phyloP scores from a whole-genome alignment of 129 eudicot genomes.

The Artemisia tridentata region DNA sequence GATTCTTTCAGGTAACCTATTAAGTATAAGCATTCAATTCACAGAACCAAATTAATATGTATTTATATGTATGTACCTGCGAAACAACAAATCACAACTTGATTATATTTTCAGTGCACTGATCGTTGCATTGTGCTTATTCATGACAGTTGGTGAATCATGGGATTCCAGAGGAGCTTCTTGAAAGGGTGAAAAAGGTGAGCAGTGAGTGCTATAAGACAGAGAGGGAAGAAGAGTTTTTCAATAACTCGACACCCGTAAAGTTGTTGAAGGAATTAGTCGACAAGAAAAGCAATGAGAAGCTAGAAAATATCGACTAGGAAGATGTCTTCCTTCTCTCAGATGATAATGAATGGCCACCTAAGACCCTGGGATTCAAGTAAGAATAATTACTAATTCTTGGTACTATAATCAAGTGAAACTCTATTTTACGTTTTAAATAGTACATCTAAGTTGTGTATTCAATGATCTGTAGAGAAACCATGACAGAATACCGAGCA shows the following conservation, averaged over 20 bases:
- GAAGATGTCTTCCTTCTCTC: conserved; percentile 62
- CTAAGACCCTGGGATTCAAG: conserved; percentile 59
- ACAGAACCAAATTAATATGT: neutral
- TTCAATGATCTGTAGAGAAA: conserved; percentile 39
- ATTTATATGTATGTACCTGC: neutral
- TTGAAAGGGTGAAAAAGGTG: conserved; percentile 72
- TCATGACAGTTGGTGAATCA: conserved; percentile 52
- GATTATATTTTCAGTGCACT: too few relatives aligned
- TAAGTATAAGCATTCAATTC: neutral
- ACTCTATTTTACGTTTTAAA: neutral
- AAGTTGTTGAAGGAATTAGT: conserved; percentile 52
- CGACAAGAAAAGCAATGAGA: conserved; percentile 39
- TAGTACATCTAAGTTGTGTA: conserved; percentile 3
- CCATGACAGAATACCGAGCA: conserved; percentile 50
- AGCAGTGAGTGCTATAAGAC: conserved; percentile 57
- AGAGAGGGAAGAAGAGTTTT: conserved; percentile 68
- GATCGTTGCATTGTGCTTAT: neutral
- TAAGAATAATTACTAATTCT: conserved; percentile 27
- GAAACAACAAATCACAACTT: too few relatives aligned
- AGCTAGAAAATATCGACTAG: conserved; percentile 71
- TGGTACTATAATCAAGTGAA: neutral
- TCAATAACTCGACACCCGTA: conserved; percentile 48
- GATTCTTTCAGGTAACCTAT: conserved; percentile 66
- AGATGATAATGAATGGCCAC: conserved; percentile 70
- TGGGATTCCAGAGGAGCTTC: conserved; percentile 61